phyloP scores from a whole-genome alignment of 108 stramenopile genomes.

The Mayamaea pseudoterrestris region DNA sequence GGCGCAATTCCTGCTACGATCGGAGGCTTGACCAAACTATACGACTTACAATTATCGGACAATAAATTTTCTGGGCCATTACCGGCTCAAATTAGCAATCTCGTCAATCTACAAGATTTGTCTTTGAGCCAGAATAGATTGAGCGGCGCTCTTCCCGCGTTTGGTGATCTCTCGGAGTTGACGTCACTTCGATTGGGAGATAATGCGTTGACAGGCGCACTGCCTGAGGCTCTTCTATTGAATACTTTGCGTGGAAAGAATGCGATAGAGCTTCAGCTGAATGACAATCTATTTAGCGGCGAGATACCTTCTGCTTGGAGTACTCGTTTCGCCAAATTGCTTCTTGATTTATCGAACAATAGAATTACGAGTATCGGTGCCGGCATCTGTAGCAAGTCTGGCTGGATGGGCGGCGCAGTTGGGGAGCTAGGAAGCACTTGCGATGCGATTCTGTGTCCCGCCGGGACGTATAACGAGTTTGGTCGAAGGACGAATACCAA shows the following conservation, averaged over 20 bases:
- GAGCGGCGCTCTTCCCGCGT: slow-evolving; percentile 26
- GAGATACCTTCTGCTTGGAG: background rate
- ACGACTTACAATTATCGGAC: slow-evolving; percentile 6
- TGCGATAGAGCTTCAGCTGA: background rate
- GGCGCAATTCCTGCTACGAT: slow-evolving; percentile 10
- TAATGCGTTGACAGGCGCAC: slow-evolving; percentile 39
- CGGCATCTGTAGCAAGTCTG: slow-evolving; percentile 1
- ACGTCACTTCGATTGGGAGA: slow-evolving; percentile 31
- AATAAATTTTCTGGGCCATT: slow-evolving; percentile 5
- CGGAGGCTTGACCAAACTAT: slow-evolving; percentile 2
- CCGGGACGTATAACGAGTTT: slow-evolving; percentile 33
- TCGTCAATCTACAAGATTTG: slow-evolving; percentile 1
- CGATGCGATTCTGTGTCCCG: slow-evolving; percentile 74
- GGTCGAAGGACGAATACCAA: too few relatives aligned
- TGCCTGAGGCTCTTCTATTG: slow-evolving; percentile 26
- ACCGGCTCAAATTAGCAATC: slow-evolving; percentile 1
- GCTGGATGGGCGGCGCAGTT: slow-evolving; percentile 44
- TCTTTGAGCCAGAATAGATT: slow-evolving; percentile 12
- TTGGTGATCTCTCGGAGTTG: slow-evolving; percentile 19
- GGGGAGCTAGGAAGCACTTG: slow-evolving; percentile 40
- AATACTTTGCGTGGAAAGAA: background rate
- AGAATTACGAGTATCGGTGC: slow-evolving; percentile 1
- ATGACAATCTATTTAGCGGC: slow-evolving; percentile 3
- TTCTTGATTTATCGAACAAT: background rate
- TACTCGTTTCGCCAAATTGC: background rate